Percentiles rank a stretch among this genome's conserved stretches.
These are phyloP conservation scores for Suhomyces atakaporum DNA, from an alignment of 1,139 yeast species.

Conservation along the genomic window DNA sequence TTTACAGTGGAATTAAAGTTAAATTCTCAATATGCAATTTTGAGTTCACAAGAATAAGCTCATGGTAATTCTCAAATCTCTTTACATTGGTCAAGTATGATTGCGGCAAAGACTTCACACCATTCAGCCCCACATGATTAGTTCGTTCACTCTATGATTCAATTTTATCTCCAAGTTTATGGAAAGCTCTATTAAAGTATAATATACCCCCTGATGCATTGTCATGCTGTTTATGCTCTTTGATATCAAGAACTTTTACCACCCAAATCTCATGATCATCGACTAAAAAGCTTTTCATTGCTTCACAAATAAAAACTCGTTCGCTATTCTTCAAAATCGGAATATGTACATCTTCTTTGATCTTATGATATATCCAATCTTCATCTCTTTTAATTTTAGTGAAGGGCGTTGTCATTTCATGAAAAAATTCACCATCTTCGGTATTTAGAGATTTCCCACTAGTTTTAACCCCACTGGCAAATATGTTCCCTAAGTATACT, in stretches of 20 bases:
- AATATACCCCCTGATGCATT: conserved; percentile 57
- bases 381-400: conserved; percentile 25
- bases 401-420: conserved; percentile 56
- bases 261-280: conserved; percentile 91
- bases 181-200: conserved; percentile 65
- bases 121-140: too few relatives aligned
- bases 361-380: conserved; percentile 30
- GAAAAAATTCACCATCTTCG: conserved; percentile 44
- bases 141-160: not conserved
- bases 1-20: too few relatives aligned
- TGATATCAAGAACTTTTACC: conserved; percentile 62
- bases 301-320: conserved; percentile 64
- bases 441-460: conserved; percentile 15
- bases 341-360: conserved; percentile 31
- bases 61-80: too few relatives aligned
- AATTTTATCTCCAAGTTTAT: conserved; percentile 51
- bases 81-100: too few relatives aligned
- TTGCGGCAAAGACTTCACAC: too few relatives aligned
- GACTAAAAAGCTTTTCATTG: conserved; percentile 53
- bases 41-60: too few relatives aligned
- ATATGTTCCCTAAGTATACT: conserved; percentile 55
- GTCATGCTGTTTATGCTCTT: conserved; percentile 26
- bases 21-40: too few relatives aligned
- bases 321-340: conserved; percentile 66
- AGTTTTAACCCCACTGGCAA: conserved; percentile 58